Conservation (phyloP, 148 eudicot species). For the Polygonum aviculare region DNA sequence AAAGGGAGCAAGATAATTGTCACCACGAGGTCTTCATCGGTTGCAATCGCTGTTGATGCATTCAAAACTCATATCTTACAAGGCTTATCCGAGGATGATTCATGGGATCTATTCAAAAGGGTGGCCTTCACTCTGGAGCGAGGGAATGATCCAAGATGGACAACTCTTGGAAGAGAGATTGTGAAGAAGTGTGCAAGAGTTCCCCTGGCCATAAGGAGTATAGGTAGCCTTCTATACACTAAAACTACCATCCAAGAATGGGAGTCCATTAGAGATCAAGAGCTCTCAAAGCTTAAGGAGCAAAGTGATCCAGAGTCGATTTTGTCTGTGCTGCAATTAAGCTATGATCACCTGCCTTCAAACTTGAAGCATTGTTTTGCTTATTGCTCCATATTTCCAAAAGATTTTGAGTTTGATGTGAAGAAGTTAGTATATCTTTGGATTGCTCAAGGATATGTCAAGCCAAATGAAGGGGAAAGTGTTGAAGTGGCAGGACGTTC, state of each 20-base stretch:
- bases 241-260: neutral
- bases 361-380: slow-evolving; percentile 31
- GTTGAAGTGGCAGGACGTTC: neutral
- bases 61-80: neutral
- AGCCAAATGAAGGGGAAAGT: slow-evolving; percentile 6
- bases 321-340: slow-evolving; percentile 11
- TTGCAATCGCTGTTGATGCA: neutral
- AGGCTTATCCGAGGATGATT: slow-evolving; percentile 20
- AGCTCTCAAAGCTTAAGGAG: neutral
- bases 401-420: slow-evolving; percentile 12
- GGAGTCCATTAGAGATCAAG: neutral
- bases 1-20: neutral
- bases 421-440: slow-evolving; percentile 20
- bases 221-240: neutral
- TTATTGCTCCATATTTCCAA: slow-evolving; percentile 32
- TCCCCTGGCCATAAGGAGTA: neutral
- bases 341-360: slow-evolving; percentile 23
- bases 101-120: slow-evolving; percentile 11
- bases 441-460: slow-evolving; percentile 16
- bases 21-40: neutral
- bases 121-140: neutral
- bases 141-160: neutral
- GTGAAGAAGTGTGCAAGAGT: neutral
- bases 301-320: neutral
- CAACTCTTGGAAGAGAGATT: neutral